Evolutionary conservation across 306 rosid species (phyloP), one percentile per base, ranked within the genome.

Genomic region (Acacia acuminata): DNA sequence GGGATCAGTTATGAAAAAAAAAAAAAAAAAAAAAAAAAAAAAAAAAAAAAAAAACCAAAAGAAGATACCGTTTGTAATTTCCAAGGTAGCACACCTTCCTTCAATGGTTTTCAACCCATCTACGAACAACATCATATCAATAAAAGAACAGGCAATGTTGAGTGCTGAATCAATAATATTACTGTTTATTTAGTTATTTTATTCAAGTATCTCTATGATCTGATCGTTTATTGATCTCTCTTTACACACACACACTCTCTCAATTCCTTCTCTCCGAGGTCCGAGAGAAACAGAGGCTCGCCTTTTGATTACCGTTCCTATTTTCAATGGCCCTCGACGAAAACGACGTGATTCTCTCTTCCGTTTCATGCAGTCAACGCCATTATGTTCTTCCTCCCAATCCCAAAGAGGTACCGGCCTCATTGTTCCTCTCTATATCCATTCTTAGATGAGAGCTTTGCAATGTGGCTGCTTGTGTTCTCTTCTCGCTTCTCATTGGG

Each of bases 391-490:
- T 84, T 83, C 74, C 73, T 82, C 88, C 73, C 76, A 76, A 51
- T 82, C 88, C 73, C 76, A 76, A 64, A 85, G 83, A 90, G 88
- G 89, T 90, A 90, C 79, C 79, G 76, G 68, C 71, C 67, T 83
- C 79, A 76, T 75, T 70, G 20, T 66, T 84, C 86, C 88, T 87
- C 84, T 86, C 86, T 75, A 77, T 84, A 85, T 88, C 94, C 84
- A 47, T 84, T 86, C 86, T 71, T 84, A 84, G 88, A 47, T 45
- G 76, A 81, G 67, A 78, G 74, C 77, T 72, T 84, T 85, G 56
- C 90, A 94, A 90, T 91, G 98, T 85, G 87, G 93, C 92, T 81
- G 24, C 25, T 19, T 53, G 24, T 66, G 24, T 66, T 38, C 48
- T 43, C 69, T 73, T 65, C 67, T 77, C 90, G 77, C 86, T 79